Conservation (phyloP, 2,329 filamentous ascomycete species). For the Talaromyces sp. region DNA sequence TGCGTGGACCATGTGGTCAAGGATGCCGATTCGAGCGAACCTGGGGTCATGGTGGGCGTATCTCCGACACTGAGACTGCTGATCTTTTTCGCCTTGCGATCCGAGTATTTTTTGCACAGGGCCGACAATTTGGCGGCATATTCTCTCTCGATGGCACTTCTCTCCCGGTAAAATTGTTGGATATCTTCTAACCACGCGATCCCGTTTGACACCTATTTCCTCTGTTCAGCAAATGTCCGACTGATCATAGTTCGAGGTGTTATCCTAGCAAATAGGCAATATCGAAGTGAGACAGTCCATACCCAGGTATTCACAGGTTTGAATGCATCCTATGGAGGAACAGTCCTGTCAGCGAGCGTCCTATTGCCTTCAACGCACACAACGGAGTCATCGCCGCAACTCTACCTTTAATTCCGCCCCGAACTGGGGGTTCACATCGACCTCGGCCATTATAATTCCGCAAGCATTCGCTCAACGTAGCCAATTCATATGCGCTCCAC, state of each 20-base stretch:
- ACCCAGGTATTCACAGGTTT: conserved; percentile 90
- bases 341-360: conserved; percentile 22
- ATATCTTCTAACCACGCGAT: conserved; percentile 96
- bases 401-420: conserved; percentile 86
- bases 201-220: conserved; percentile 63
- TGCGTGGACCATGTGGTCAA: conserved; percentile 96
- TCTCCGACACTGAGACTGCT: conserved; percentile 88
- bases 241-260: not conserved
- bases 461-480: conserved; percentile 2
- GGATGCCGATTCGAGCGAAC: conserved; percentile 91
- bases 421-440: conserved; percentile 78
- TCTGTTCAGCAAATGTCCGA: conserved; percentile 7
- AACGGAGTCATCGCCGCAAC: not conserved
- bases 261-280: not conserved
- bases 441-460: conserved; percentile 62
- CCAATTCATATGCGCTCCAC: conserved; percentile 8
- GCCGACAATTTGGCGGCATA: conserved; percentile 83
- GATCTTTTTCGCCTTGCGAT: conserved; percentile 90
- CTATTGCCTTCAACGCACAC: not conserved
- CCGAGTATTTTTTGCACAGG: conserved; percentile 92
- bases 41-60: conserved; percentile 84
- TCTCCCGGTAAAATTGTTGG: conserved; percentile 93
- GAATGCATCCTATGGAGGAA: conserved; percentile 74
- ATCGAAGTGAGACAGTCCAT: conserved; percentile 22
- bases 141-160: conserved; percentile 91